Base-by-base conservation (phyloP, 1,284 basidiomycete genomes). In the Phylloboletellus chloephorus region DNA sequence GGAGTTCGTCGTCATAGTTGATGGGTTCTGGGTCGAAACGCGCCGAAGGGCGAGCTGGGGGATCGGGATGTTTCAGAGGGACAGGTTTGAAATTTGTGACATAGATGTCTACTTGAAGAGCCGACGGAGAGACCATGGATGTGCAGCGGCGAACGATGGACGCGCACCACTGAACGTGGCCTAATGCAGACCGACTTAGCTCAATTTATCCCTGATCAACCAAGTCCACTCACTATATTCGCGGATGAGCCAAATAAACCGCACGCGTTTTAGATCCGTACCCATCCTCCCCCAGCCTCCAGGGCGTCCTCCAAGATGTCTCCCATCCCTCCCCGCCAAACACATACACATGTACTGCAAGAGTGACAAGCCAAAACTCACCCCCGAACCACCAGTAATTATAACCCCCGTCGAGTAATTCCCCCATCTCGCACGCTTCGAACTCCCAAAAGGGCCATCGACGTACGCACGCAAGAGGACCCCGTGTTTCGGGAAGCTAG, bases 101-200 rank as follows among this genome's bases (percentile, higher is more conserved):
- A 56, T 80, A 92, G 23, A 93, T 82, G 52, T 90, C 83, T 37
- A 93, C 67, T 49, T 85, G 78, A 9, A 93, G 67, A 25, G 76
- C 71, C 3, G 74, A 66, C 7, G 58, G 26, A 0, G 78, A 68
- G 10, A 87, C 69, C 63, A 87, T 71, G 34, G 74, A 68, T 55
- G 79, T 74, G 60, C 87, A 91, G 21, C 74, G 69, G 19, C 82
- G 73, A 19, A 93, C 59, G 33, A 79, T 68, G 3, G 78, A 69
- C 0, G 88, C 87, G 40, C 84, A 81, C 89, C 89, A 92, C 43
- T 84, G 80, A 28, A 91, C 69, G 57, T 92, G 87, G n/a, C 80
- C 85, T 87, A 38, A n/a, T 20, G 11, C 5, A 11, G 26, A 34
- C 38, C 12, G 33, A 13, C 7, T 52, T 4, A 43, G 31, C 21